Evolutionary conservation across 495 filamentous ascomycete species (phyloP), one percentile per base, ranked within the genome.

Genomic region (Niebla homalea): DNA sequence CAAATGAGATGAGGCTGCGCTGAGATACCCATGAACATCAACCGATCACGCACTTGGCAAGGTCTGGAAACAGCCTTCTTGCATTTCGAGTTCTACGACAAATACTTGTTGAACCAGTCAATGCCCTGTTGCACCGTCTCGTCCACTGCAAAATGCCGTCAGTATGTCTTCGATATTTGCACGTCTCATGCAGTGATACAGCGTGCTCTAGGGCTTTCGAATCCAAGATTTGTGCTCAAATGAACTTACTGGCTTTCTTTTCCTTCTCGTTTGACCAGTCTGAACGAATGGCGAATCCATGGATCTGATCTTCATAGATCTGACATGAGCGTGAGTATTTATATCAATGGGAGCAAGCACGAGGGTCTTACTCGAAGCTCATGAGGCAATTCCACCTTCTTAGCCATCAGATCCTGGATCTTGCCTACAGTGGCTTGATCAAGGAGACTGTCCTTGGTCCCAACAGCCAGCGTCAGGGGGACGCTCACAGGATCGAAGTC

Each of bases 241-340:
- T 11, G 7, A 10, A 32, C 29, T 32, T 8, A 32, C 29, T 71
- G 15, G 68, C 68, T 56, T 72, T 64, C 56, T 61, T 64, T 38
- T 71, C 68, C 52, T 67, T 69, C 32, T 72, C 69, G 38, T 56
- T 64, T 21, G 57, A 62, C 67, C 66, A 70, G 56, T 72, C 69
- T 38, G 61, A 60, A 40, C 69, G 58, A 35, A 71, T 38, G 22
- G 68, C 61, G 60, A 71, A 68, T 14, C 66, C 68, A 56, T 71
- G 68, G 3, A 71, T 48, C 53, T 70, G 68, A 40, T 68, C 65
- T 52, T 70, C 61, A 59, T 68, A 70, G 12, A 70, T 57, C 53
- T 55, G 23, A 11, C 6, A 37, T 32, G 25, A n/a, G 11, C 29
- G 6, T 29, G 29, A 46, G 26, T 16, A 37, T 41, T 16, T 26